Evolutionary conservation across 257 asterid genomes (phyloP).

Genomic region (Salvia miltiorrhiza): DNA sequence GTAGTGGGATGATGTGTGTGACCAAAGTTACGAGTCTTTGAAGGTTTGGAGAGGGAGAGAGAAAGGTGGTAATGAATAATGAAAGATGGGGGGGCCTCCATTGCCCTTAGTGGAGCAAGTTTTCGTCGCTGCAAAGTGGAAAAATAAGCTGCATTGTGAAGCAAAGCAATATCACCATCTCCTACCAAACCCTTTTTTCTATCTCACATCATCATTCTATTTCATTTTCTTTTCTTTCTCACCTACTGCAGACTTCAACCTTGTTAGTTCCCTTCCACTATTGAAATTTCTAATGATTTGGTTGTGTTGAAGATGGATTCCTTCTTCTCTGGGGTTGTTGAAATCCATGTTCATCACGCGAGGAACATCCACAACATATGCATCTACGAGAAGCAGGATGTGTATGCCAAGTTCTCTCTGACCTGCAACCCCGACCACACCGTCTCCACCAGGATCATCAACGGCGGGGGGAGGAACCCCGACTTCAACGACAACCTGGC

Average conservation of each 20-base stretch:
- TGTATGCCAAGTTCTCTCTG: conserved; percentile 67
- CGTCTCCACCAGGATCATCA: conserved; percentile 41
- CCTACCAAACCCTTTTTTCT: conserved; percentile 28
- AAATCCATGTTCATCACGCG: conserved; percentile 60
- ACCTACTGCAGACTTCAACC: conserved; percentile 35
- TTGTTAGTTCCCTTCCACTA: conserved; percentile 27
- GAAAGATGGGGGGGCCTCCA: conserved; percentile 46
- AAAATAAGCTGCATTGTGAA: conserved; percentile 46
- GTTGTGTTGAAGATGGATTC: neutral
- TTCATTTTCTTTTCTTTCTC: conserved; percentile 29
- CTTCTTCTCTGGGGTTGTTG: conserved; percentile 38
- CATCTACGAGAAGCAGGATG: conserved; percentile 70
- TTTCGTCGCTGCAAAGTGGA: conserved; percentile 37
- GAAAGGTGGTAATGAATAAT: conserved; percentile 28
- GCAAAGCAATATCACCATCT: conserved; percentile 50
- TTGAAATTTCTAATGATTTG: too few species aligned
- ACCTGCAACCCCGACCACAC: conserved; percentile 58
- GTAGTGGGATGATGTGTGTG: conserved; percentile 18
- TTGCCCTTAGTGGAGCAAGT: conserved; percentile 41
- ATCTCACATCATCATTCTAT: conserved; percentile 30
- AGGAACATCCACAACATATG: conserved; percentile 74
- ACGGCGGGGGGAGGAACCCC: conserved; percentile 56
- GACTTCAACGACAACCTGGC: conserved; percentile 44
- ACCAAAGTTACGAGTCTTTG: conserved; percentile 10
- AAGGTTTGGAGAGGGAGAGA: conserved; percentile 19